Conservation (phyloP, 2,329 filamentous ascomycete genomes). For the Cordyceps pruinosa region DNA sequence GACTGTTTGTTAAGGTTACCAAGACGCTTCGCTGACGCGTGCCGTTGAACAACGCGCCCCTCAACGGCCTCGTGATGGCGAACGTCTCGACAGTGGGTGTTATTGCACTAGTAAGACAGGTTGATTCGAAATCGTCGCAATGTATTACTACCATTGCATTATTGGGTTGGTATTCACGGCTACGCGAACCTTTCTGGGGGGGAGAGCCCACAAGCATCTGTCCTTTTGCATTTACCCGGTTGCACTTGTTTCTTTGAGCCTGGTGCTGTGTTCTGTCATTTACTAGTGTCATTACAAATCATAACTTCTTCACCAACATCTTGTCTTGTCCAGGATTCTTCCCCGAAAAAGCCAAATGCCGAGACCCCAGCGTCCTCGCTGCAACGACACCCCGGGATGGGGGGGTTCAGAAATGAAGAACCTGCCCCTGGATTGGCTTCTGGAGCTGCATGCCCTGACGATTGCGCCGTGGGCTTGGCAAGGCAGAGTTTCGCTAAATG, state of each 20-base stretch:
- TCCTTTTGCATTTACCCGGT: background rate
- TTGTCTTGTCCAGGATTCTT: background rate
- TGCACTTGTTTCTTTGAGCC: background rate
- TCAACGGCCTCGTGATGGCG: background rate
- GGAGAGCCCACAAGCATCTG: background rate
- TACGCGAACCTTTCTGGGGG: background rate
- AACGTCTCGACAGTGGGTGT: no score
- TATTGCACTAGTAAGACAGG: background rate
- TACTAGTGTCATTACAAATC: background rate
- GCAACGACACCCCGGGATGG: background rate
- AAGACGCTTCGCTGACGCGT: slow-evolving; percentile 33
- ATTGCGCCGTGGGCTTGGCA: no score
- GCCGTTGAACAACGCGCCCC: background rate
- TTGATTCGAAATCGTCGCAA: background rate
- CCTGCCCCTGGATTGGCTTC: no score
- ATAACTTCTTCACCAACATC: background rate
- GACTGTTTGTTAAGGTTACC: slow-evolving; percentile 46
- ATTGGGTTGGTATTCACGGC: background rate
- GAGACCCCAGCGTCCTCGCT: background rate
- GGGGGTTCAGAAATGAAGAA: no score
- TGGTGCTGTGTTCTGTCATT: background rate
- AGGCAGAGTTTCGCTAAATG: no score
- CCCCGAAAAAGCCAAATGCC: background rate
- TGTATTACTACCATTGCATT: background rate
- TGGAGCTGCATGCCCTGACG: no score